phyloP scores from a whole-genome alignment of 129 eudicot genomes.

The Sambucus nigra region DNA sequence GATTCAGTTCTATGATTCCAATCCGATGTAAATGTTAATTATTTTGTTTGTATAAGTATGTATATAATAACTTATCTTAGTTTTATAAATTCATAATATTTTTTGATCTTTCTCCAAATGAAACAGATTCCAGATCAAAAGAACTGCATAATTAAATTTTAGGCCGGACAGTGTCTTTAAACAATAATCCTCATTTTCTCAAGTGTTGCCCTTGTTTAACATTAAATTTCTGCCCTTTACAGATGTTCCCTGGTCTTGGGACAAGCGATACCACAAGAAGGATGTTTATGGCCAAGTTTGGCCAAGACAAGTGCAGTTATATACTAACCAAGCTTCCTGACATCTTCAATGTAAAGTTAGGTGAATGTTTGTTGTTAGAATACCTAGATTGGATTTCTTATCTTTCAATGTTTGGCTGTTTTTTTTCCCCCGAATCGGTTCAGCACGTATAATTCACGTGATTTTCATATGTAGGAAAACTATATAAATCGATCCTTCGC shows the following conservation, averaged over 20 bases:
- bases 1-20: too few species aligned
- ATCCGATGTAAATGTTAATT: too few species aligned
- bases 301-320: conserved; percentile 52
- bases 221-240: conserved; percentile 17
- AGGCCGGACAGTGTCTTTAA: too few species aligned
- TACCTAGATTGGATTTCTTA: too few species aligned
- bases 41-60: too few species aligned
- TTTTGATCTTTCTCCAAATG: too few species aligned
- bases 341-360: neutral
- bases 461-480: neutral
- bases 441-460: neutral
- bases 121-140: too few species aligned
- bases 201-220: neutral
- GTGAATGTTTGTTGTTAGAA: neutral
- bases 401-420: neutral
- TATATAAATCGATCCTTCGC: too few species aligned
- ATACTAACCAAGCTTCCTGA: conserved; percentile 22
- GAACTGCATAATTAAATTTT: too few species aligned
- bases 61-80: too few species aligned
- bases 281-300: conserved; percentile 88
- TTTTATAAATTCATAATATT: too few species aligned
- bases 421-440: neutral
- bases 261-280: conserved; percentile 51
- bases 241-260: conserved; percentile 99
- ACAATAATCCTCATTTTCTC: too few species aligned